These are phyloP conservation scores for Monosporascus sp. DNA, from an alignment of 2,329 filamentous ascomycete genomes.

Conservation along the genomic window DNA sequence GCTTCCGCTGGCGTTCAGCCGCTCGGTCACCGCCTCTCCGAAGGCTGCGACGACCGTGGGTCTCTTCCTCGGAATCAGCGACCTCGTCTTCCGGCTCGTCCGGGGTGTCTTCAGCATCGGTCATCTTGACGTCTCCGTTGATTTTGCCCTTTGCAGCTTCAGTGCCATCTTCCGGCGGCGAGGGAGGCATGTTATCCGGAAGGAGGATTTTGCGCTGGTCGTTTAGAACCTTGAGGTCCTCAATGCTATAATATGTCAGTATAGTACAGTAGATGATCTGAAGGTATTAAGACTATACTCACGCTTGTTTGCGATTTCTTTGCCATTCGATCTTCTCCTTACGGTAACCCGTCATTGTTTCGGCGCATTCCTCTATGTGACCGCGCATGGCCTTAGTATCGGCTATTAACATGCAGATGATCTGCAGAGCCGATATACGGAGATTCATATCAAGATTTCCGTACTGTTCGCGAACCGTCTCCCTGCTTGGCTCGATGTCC, in stretches of 20 bases:
- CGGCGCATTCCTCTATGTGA: conserved; percentile 87
- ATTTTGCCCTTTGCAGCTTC: conserved; percentile 37
- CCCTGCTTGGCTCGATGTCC: conserved; percentile 65
- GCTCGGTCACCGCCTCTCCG: conserved; percentile 63
- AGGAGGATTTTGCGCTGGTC: conserved; percentile 68
- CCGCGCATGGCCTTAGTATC: conserved; percentile 81
- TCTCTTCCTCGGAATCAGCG: conserved; percentile 67
- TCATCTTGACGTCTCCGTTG: conserved; percentile 56
- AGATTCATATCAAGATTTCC: conserved; percentile 73
- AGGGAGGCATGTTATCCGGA: conserved; percentile 65
- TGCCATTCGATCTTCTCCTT: conserved; percentile 96
- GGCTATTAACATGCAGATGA: conserved; percentile 78
- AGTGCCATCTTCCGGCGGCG: conserved; percentile 39
- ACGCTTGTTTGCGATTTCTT: conserved; percentile 65
- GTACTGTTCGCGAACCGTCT: conserved; percentile 71
- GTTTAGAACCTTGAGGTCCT: conserved; percentile 65
- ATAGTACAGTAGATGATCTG: background rate
- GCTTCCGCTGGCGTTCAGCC: conserved; percentile 69
- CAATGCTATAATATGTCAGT: conserved; percentile 45
- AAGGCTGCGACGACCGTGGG: conserved; percentile 41
- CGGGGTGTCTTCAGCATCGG: conserved; percentile 58
- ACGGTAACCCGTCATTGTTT: conserved; percentile 88
- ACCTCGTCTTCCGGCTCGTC: conserved; percentile 55
- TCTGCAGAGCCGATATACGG: conserved; percentile 73
- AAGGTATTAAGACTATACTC: conserved; percentile 27